Conservation (phyloP, 1,284 basidiomycete genomes). For the Vanrija sp. region DNA sequence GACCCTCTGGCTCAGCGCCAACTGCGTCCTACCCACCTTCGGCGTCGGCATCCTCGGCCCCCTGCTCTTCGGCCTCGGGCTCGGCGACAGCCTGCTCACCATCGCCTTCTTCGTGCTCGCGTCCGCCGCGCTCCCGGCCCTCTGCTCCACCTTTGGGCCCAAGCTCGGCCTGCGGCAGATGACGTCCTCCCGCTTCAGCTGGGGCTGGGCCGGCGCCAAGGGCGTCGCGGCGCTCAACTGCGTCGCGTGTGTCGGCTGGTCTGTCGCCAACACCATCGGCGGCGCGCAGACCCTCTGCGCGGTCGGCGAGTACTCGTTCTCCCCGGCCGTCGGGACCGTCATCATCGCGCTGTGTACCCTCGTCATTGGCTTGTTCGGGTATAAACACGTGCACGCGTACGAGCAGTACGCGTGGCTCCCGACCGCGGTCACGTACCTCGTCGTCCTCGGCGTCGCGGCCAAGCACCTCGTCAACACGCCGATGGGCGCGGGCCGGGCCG, state of each 20-base stretch:
- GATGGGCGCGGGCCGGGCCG: slow-evolving; percentile 33
- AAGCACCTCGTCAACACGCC: slow-evolving; percentile 32
- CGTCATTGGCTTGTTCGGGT: slow-evolving; percentile 50
- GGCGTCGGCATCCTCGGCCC: slow-evolving; percentile 36
- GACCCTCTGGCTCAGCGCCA: slow-evolving; percentile 32
- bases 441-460: slow-evolving; percentile 36
- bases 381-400: slow-evolving; percentile 49
- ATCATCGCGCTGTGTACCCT: slow-evolving; percentile 48
- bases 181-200: slow-evolving; percentile 47
- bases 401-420: slow-evolving; percentile 50
- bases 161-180: slow-evolving; percentile 47
- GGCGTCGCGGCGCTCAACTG: slow-evolving; percentile 35
- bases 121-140: slow-evolving; percentile 28
- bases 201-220: slow-evolving; percentile 45
- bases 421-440: slow-evolving; percentile 48
- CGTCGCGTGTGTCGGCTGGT: slow-evolving; percentile 43
- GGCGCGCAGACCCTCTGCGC: slow-evolving; percentile 38
- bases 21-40: slow-evolving; percentile 40
- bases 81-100: slow-evolving; percentile 36
- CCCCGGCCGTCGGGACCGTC: slow-evolving; percentile 38
- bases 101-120: slow-evolving; percentile 34
- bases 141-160: slow-evolving; percentile 38
- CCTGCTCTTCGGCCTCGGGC: slow-evolving; percentile 25
- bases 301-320: slow-evolving; percentile 39
- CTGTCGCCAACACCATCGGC: slow-evolving; percentile 48